Conservation (phyloP, 129 eudicot genomes). For the carrot (Daucus carota) region DH1_v3.0 NC_030387.2:30248501-30249000, state of each 20-base stretch:
- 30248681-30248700: no score
- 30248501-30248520: background rate
- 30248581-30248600: background rate
- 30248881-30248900: no score
- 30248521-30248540: background rate
- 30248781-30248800: no score
- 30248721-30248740: no score
- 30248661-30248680: no score
- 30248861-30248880: background rate
- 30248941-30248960: no score
- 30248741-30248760: no score
- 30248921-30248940: background rate
- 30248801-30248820: background rate
- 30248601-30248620: background rate
- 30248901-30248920: no score
- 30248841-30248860: background rate
- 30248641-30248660: no score
- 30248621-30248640: no score
- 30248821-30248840: background rate
- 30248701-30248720: no score
- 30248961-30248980: background rate
- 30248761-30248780: background rate
- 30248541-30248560: conserved; percentile 1
- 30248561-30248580: background rate
- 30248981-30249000: background rate